Evolutionary conservation across 2,329 filamentous ascomycete genomes (phyloP), one percentile per base, ranked within the genome.

Genomic region (Xylariaceae sp.): DNA sequence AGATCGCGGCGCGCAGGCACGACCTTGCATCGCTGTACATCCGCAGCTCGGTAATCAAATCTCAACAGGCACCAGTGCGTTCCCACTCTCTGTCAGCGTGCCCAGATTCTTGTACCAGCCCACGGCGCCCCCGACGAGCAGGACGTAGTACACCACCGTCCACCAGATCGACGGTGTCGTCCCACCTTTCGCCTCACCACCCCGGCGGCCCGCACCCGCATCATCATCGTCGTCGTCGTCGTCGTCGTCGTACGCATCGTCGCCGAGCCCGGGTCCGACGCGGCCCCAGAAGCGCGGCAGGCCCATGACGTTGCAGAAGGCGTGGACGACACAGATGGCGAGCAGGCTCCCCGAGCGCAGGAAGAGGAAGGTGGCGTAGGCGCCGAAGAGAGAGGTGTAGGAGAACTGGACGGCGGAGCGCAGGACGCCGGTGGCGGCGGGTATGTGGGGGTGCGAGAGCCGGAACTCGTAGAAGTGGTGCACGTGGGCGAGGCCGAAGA

Each of bases 391-490:
- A 6, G 88, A 90, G 0, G 93, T 98, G 65, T 95, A 98, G 3
- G 76, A 72, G 55, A 98, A 85, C 61, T 97, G 93, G 51, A 97
- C 76, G 9, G 89, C 51, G 2, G 88, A 89, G 37, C 88, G 81
- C 19, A 86, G 59, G 4, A 93, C 57, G 6, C 85, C 81, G 2
- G 78, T 72, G 1, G 73, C 50, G 11, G 83, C 58, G 1, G 87
- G 78, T 2, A 84, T 81, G 48, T 79, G 72, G 8, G 88, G 87
- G 54, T 94, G 81, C 1, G 85, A 87, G 43, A 95, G 72, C 42
- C 85, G 78, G 65, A 95, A 95, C 67, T 97, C 93, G 69, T 95
- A 95, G 63, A 95, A 89, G 67, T 98, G 93, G 66, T 98, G 91
- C 36, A 95, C 66, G 66, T 98, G 93, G 7, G 93, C 90, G 34